Evolutionary conservation across 192 early-diverging fungal species (phyloP).

Genomic region (Backusella luteola): DNA sequence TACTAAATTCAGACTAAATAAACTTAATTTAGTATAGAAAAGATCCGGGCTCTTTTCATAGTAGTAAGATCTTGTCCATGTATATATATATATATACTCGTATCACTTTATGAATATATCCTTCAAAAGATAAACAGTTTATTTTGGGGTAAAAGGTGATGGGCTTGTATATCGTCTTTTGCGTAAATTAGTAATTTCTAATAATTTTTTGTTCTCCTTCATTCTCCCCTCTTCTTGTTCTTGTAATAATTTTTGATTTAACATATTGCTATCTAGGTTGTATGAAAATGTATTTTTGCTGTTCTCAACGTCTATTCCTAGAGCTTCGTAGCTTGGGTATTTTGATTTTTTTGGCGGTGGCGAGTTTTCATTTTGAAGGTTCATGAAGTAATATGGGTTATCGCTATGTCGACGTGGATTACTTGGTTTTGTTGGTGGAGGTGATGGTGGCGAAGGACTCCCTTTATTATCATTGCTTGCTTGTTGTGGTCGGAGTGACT

Average conservation of each 20-base stretch:
- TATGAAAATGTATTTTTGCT: neutral
- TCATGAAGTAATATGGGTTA: neutral
- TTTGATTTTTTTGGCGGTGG: neutral
- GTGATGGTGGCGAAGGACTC: neutral
- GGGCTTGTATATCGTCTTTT: neutral
- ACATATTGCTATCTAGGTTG: neutral
- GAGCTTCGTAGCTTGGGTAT: neutral
- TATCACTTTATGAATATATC: neutral
- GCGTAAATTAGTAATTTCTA: neutral
- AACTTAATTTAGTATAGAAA: neutral
- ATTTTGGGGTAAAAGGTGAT: neutral
- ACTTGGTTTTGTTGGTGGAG: neutral
- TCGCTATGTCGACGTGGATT: slow-evolving; percentile 9
- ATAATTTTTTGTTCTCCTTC: neutral
- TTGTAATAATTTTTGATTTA: neutral
- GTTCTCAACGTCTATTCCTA: neutral
- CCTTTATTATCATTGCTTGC: neutral
- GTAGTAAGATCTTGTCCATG: too few species aligned
- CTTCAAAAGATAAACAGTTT: neutral
- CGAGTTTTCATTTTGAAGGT: neutral
- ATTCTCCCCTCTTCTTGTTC: neutral
- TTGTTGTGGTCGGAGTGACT: neutral
- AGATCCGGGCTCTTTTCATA: too few species aligned
- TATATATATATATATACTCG: too few species aligned
- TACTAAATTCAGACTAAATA: neutral